Conservation (phyloP, 225 moss, liverwort and hornwort species). For the Lunularia cruciata region DNA sequence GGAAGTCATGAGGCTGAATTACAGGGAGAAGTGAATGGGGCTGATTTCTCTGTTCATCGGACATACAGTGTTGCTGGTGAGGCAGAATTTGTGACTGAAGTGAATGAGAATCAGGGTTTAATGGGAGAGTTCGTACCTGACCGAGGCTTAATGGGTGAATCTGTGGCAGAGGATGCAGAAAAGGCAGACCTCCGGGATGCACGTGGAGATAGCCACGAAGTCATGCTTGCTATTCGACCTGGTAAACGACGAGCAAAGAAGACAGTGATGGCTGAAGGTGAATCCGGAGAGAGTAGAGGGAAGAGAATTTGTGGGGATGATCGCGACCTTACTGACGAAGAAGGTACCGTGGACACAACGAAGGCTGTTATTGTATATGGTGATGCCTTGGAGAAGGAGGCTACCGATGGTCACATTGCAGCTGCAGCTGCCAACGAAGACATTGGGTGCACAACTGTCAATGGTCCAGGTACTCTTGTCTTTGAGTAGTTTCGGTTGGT, state of each 20-base stretch:
- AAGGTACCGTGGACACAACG: conserved; percentile 61
- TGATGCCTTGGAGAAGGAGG: conserved; percentile 49
- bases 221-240: conserved; percentile 33
- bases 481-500: too few species aligned
- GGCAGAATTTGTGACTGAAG: conserved; percentile 63
- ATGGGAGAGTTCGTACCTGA: conserved; percentile 62
- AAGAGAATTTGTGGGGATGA: conserved; percentile 46
- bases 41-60: conserved; percentile 49
- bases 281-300: conserved; percentile 54
- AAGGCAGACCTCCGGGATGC: conserved; percentile 50
- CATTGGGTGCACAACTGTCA: conserved; percentile 65
- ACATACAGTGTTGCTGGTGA: conserved; percentile 54
- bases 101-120: conserved; percentile 49
- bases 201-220: conserved; percentile 66
- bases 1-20: conserved; percentile 67
- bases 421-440: conserved; percentile 43
- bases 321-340: conserved; percentile 56
- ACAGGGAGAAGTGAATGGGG: conserved; percentile 49
- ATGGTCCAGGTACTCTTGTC: conserved; percentile 54
- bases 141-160: conserved; percentile 64
- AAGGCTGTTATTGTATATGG: conserved; percentile 57
- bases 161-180: conserved; percentile 56
- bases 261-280: conserved; percentile 46
- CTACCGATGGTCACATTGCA: conserved; percentile 43
- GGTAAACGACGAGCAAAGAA: conserved; percentile 36